Conservation (phyloP, 345 rosid genomes). For the Pistacia vera region DNA sequence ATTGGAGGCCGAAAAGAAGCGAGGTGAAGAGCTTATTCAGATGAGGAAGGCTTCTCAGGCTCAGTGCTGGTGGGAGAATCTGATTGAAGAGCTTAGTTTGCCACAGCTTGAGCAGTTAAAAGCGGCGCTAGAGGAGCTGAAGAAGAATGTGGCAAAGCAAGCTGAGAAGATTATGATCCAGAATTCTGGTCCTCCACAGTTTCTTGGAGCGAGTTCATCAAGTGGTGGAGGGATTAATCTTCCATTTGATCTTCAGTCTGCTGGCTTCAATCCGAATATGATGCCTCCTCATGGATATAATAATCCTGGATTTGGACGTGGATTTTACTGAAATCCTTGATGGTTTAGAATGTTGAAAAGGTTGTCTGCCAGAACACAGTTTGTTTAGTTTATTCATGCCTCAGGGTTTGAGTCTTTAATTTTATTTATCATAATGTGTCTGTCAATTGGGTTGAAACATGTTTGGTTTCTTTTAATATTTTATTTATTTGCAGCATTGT, state of each 20-base stretch:
- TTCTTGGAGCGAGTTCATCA: constrained; percentile 19
- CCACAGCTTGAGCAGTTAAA: constrained; percentile 41
- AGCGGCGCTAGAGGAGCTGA: constrained; percentile 39
- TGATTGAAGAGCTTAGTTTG: constrained; percentile 29
- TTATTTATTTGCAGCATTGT: not conserved
- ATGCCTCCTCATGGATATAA: constrained; percentile 14
- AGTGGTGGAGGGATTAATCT: not conserved
- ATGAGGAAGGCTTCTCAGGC: constrained; percentile 23
- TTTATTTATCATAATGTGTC: not conserved
- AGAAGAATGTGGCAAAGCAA: constrained; percentile 35
- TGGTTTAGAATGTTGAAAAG: not conserved
- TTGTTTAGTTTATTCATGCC: not conserved
- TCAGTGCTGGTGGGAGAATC: constrained; percentile 57
- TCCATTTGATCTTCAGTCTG: constrained; percentile 8
- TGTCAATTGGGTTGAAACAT: not conserved
- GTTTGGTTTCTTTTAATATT: not conserved
- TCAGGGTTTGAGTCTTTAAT: not conserved
- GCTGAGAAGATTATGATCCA: constrained; percentile 28
- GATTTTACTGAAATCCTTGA: not conserved
- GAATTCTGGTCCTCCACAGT: constrained; percentile 13
- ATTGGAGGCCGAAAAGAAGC: constrained; percentile 51
- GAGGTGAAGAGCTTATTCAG: constrained; percentile 36
- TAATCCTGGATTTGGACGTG: constrained; percentile 15
- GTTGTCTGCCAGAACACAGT: not conserved
- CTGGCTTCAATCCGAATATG: constrained; percentile 19